Base-by-base conservation (phyloP, 2,329 filamentous ascomycete genomes). In the Didymella sp. region DNA sequence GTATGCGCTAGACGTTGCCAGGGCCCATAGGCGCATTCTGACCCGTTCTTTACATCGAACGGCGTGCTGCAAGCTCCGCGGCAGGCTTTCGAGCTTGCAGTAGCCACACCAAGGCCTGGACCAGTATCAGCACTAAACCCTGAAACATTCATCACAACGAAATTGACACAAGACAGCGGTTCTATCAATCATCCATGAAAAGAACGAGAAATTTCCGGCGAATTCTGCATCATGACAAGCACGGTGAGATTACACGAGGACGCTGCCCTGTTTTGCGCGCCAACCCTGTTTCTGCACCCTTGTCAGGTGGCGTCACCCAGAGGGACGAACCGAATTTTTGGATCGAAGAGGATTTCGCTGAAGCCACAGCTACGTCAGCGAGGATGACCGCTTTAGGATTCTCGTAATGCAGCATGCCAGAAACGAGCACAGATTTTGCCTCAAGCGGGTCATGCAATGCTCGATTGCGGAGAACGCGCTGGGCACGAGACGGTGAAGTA, bases 341-440 rank as follows among this genome's bases (percentile, higher is more conserved):
- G 46, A 40, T 50, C 33, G 52, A 30, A 33, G 24, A 50, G 6
- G 30, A 44, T 41, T 27, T 40, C 21, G 19, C 6, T 40, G 31
- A 31, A 51, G 43, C 54, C 47, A 51, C 28, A 45, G 28, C 54
- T 57, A 57, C 54, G 54, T 57, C 54, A 52, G 48, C 25, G 27
- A 40, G n/a, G 7, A 25, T 7, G 24, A 27, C 37, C 44, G 38
- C 30, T 52, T 52, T 52, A n/a, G 48, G 44, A 43, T 49, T 22
- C 37, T 30, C 30, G 43, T 22, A 43, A 43, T 57, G 43, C 48
- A 33, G 41, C 8, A 27, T 51, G 42, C 42, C 53, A 56, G 27
- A 47, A 37, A n/a, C 13, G 47, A 44, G 33, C 31, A 48, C 31
- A 48, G 38, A 44, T 3, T 48, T 28, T 57, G 43, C 44, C 22